Evolutionary conservation across 768 basidiomycete species (phyloP).

Genomic region (Amyloporia xantha): DNA sequence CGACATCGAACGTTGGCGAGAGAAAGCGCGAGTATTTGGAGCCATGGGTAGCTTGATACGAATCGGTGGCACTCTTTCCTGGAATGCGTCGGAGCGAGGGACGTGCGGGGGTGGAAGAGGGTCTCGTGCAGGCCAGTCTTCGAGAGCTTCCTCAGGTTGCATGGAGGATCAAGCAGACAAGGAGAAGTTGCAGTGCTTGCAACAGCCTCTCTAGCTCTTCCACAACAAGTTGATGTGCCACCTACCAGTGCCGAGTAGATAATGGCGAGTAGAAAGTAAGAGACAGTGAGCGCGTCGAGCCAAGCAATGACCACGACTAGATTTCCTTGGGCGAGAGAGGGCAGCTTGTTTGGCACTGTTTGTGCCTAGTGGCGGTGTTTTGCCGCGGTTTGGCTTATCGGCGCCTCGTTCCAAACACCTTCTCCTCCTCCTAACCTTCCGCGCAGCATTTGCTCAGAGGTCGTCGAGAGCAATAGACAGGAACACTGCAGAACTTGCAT

Average conservation of each 20-base stretch:
- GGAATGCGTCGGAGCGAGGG: not conserved
- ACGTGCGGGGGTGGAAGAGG: not conserved
- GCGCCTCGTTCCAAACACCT: not conserved
- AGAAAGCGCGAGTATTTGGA: conserved; percentile 16
- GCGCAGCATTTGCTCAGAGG: not conserved
- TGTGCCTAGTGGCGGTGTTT: conserved; percentile 4
- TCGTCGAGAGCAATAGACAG: not conserved
- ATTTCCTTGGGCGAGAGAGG: not conserved
- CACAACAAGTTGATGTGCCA: no score
- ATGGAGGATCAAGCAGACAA: not conserved
- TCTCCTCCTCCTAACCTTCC: conserved; percentile 2
- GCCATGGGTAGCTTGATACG: conserved; percentile 22
- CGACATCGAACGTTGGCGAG: conserved; percentile 16
- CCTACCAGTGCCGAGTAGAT: no score
- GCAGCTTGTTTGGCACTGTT: conserved; percentile 5
- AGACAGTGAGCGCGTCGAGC: not conserved
- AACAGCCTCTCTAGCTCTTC: no score
- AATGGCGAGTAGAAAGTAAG: not conserved
- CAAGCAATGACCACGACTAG: not conserved
- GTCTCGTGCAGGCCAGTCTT: not conserved
- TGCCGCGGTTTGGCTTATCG: conserved; percentile 1
- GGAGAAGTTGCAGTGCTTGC: not conserved
- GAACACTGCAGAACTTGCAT: not conserved
- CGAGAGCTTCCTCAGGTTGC: not conserved
- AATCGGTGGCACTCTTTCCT: not conserved